Evolutionary conservation across 78 protist genomes (phyloP).

Genomic region (Acrasis kona): DNA sequence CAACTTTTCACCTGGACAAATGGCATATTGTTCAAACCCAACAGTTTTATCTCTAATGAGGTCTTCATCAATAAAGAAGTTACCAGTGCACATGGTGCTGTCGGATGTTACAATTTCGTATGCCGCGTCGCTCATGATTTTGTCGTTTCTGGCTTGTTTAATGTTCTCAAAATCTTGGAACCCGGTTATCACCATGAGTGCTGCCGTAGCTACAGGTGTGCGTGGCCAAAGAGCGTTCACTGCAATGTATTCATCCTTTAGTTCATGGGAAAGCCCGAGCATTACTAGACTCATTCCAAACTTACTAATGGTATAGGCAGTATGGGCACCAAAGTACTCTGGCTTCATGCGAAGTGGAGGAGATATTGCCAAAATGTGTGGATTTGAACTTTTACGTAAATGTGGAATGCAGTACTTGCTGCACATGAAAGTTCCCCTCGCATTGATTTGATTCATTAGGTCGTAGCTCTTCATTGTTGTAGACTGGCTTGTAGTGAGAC

Average conservation of each 20-base stretch:
- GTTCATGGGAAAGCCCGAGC: slow-evolving; percentile 16
- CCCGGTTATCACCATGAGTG: background rate
- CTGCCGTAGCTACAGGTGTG: background rate
- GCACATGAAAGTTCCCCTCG: slow-evolving; percentile 15
- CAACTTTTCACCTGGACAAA: background rate
- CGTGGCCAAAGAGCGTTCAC: slow-evolving; percentile 29
- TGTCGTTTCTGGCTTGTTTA: background rate
- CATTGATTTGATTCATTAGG: slow-evolving; percentile 17
- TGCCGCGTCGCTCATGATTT: slow-evolving; percentile 15
- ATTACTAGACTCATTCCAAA: slow-evolving; percentile 19
- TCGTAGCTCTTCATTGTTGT: slow-evolving; percentile 19
- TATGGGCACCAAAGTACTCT: background rate
- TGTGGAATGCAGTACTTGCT: slow-evolving; percentile 1
- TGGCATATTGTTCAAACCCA: slow-evolving; percentile 1
- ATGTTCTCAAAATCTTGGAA: background rate
- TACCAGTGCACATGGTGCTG: background rate
- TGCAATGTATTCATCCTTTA: background rate
- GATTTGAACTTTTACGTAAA: background rate
- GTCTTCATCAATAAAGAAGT: slow-evolving; percentile 17
- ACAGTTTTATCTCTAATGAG: too few species aligned
- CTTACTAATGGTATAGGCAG: slow-evolving; percentile 27
- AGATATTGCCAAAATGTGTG: slow-evolving; percentile 4
- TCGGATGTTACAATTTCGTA: background rate
- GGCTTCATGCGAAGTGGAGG: slow-evolving; percentile 14
- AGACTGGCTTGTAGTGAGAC: background rate